A percentile compares a stretch with the other conserved stretches of the same genome.
phyloP scores from a whole-genome alignment of 2,329 filamentous ascomycete genomes.

The Rhynchosporium agropyri region DNA sequence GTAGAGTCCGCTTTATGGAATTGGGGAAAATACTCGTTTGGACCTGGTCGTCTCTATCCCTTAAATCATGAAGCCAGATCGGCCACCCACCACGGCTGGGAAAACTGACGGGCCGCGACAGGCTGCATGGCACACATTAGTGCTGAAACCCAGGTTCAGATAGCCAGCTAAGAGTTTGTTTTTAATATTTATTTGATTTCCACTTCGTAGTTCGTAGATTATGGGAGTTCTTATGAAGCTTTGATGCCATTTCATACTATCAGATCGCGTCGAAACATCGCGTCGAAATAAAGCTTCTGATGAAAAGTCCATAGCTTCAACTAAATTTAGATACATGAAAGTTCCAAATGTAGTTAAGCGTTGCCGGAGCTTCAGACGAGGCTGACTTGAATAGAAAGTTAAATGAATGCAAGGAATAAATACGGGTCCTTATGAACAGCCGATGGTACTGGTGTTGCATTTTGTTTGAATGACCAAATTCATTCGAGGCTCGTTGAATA shows the following conservation, averaged over 20 bases:
- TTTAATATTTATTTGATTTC: neutral
- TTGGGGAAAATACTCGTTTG: neutral
- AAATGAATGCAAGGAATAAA: neutral
- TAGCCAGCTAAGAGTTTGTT: constrained; percentile 3
- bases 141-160: constrained; percentile 18
- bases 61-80: constrained; percentile 34
- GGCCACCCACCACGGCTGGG: constrained; percentile 13
- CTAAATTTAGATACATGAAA: constrained; percentile 23
- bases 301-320: constrained; percentile 13
- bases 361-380: constrained; percentile 19
- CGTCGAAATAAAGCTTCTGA: constrained; percentile 3
- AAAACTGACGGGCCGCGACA: constrained; percentile 18
- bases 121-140: neutral
- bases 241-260: neutral
- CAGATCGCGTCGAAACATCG: constrained; percentile 11
- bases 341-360: constrained; percentile 8
- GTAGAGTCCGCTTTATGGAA: constrained; percentile 19
- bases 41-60: constrained; percentile 29
- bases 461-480: no score
- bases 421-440: neutral
- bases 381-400: constrained; percentile 7
- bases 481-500: no score
- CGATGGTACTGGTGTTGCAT: no score
- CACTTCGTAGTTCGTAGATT: neutral
- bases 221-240: no score